Base-by-base conservation (phyloP, 768 basidiomycete genomes). In the Dacryopinax spathularia region DNA sequence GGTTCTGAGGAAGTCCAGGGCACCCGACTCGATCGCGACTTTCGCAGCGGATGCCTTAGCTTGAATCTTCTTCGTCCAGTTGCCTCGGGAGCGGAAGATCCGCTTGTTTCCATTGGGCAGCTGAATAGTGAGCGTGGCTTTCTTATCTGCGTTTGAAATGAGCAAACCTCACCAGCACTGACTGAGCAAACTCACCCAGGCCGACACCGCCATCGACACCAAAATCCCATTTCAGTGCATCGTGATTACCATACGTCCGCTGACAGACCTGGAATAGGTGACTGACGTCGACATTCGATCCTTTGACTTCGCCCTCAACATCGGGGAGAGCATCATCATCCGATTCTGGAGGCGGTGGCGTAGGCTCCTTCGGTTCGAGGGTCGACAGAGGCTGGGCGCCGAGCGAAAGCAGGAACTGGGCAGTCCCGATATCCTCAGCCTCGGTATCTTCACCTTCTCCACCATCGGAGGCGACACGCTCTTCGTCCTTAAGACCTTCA, bases 41-140 rank as follows among this genome's bases (percentile, higher is more conserved):
- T 74, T 73, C 5, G 85, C 85, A 68, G 83, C 86, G 0, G 78
- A 79, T 1, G 69, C 69, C 64, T 80, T 80, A 4, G 86, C 86
- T 27, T 77, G 66, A 69, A 20, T 70, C 68, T n/a, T 70, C 77
- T 59, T 74, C 72, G 64, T 77, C 81, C 0, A 68, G 71, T 2
- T 81, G 73, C 77, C 33, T 73, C 75, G n/a, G 78, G 71, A 66
- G 83, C 79, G 0, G 76, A 68, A 0, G 83, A 78, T 29, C 85
- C 75, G 25, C 77, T 75, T 29, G 88, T 80, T 62, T 79, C 78
- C 33, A 88, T 69, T 2, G 81, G 84, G 62, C 79, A 82, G 9
- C 86, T 86, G 31, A 35, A 60, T 34, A 59, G 60, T 66, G 12
- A 31, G 56, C 77, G 74, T 64, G 77, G 80, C n/a, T 56, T 66